Evolutionary conservation across 345 rosid genomes (phyloP).

Genomic region (Moringa oleifera): DNA sequence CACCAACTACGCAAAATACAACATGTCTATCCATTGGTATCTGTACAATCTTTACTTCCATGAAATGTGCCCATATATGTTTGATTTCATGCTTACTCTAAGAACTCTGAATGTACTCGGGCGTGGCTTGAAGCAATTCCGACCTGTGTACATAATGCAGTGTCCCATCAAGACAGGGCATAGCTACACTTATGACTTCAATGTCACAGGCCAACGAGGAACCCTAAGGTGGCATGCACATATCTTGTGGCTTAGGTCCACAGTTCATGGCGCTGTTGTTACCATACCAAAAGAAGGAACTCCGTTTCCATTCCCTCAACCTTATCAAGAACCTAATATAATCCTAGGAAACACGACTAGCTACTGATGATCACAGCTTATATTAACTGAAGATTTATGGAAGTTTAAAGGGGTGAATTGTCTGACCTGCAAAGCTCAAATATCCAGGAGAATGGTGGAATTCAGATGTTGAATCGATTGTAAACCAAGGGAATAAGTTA

Average conservation of each 20-base stretch:
- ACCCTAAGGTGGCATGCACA: conserved; percentile 88
- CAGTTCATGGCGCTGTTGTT: conserved; percentile 80
- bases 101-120: too few relatives aligned
- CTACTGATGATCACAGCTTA: too few relatives aligned
- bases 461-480: conserved; percentile 65
- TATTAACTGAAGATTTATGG: too few relatives aligned
- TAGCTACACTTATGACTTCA: conserved; percentile 60
- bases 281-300: conserved; percentile 73
- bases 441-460: conserved; percentile 91
- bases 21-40: conserved; percentile 82
- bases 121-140: conserved; percentile 75
- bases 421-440: too few relatives aligned
- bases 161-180: conserved; percentile 85
- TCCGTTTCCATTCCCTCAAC: conserved; percentile 83
- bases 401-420: too few relatives aligned
- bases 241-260: conserved; percentile 90
- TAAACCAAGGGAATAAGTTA: conserved; percentile 69
- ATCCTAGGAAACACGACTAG: too few relatives aligned
- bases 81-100: neutral
- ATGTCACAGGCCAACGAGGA: conserved; percentile 73
- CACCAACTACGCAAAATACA: conserved; percentile 74
- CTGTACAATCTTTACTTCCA: too few relatives aligned
- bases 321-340: conserved; percentile 50
- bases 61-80: too few relatives aligned
- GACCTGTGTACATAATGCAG: conserved; percentile 88